Evolutionary conservation across 306 rosid genomes (phyloP), one percentile per base, ranked within the genome.

Genomic region (Lagenaria siceraria): DNA sequence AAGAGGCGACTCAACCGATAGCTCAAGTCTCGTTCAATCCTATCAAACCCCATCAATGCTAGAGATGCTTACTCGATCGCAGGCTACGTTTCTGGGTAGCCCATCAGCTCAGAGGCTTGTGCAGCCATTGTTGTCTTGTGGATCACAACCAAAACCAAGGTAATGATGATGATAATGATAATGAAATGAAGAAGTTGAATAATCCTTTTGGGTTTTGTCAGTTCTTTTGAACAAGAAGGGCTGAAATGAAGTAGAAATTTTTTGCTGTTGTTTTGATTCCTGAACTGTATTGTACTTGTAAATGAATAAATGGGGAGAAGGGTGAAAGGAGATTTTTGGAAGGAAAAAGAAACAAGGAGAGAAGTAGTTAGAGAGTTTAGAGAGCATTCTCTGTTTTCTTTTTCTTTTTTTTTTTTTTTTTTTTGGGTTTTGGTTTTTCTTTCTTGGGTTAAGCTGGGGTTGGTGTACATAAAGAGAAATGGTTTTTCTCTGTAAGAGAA

Each of bases 61-160:
- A 0, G 96, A 92, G 96, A 95, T 95, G 99, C 97, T 95, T 33
- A 87, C 97, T 74, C 96, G 97, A 80, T 95, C 99, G 77, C 99
- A 95, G 80, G 96, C 92, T 71, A 88, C 80, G 79, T 79, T 86
- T 74, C 87, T 92, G 54, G 92, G 96, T 46, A 95, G 97, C 78
- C 92, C 96, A 53, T 89, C 96, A 6, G 83, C 91, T 63, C 98
- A 88, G 89, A 88, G 95, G 87, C 93, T 89, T 79, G 81, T 90
- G 53, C 97, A 91, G 78, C 97, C 98, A 46, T 79, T 92, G 42
- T 76, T 80, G 81, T 84, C 93, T 31, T 78, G 54, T 58, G 79
- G 90, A 56, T 87, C 92, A 68, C 96, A 88, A 81, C 93, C 93
- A n/a, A 92, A 82, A 82, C 96, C 93, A 29, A 87, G 99, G 96